Conservation (phyloP, 441 rosid species). For the Arabidopsis hybrid region DNA sequence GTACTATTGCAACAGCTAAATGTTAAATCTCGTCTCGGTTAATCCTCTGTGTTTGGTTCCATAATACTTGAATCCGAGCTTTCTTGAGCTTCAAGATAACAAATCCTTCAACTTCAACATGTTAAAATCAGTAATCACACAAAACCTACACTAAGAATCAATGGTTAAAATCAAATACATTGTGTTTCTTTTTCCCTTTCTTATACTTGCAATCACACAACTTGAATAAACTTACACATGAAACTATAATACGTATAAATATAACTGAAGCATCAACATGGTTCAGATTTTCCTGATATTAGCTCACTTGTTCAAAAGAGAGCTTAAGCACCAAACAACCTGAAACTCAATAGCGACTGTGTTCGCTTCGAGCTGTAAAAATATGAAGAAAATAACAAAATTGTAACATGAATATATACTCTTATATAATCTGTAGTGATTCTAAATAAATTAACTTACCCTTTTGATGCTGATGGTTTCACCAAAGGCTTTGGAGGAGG, state of each 20-base stretch:
- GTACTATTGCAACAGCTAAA: too few species aligned
- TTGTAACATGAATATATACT: not conserved
- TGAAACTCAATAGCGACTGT: slow-evolving; percentile 55
- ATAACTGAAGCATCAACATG: not conserved
- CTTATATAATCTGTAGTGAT: not conserved
- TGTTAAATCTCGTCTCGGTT: too few species aligned
- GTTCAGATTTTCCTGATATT: not conserved
- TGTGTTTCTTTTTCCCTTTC: too few species aligned
- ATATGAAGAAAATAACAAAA: not conserved
- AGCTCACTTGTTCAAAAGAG: not conserved
- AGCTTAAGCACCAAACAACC: slow-evolving; percentile 40
- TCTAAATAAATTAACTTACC: slow-evolving; percentile 44
- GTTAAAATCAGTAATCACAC: not conserved
- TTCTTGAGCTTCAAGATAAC: slow-evolving; percentile 3
- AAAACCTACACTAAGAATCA: not conserved
- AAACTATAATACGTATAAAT: not conserved
- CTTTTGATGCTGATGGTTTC: slow-evolving; percentile 47
- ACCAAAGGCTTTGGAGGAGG: slow-evolving; percentile 46
- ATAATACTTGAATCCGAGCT: not conserved
- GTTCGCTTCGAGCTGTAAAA: slow-evolving; percentile 53
- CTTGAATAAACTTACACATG: not conserved
- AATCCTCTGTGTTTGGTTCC: too few species aligned
- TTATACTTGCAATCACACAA: slow-evolving; percentile 1
- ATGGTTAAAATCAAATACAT: not conserved
- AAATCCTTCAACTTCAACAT: not conserved